Evolutionary conservation across 1,284 basidiomycete species (phyloP).

Genomic region (Malassezia cuniculi): DNA sequence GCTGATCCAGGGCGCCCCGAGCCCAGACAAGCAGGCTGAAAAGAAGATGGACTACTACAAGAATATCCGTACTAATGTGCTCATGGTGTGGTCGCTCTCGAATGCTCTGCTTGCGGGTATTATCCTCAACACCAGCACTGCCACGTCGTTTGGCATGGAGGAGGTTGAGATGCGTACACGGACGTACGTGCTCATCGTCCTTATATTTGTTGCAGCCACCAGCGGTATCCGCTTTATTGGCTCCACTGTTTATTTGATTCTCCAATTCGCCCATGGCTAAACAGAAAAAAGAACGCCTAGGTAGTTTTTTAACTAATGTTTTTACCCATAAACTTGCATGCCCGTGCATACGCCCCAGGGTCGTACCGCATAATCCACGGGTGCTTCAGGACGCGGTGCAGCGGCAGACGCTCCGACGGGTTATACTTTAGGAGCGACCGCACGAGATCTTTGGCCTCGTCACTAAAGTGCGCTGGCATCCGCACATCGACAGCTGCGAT

Average conservation of each 20-base stretch:
- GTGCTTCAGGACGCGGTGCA: slow-evolving; percentile 68
- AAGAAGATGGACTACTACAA: slow-evolving; percentile 46
- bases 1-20: slow-evolving; percentile 41
- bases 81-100: slow-evolving; percentile 68
- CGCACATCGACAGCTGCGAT: slow-evolving; percentile 34
- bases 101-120: slow-evolving; percentile 49
- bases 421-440: slow-evolving; percentile 62
- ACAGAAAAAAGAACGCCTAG: no score
- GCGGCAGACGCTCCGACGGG: slow-evolving; percentile 66
- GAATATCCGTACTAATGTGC: slow-evolving; percentile 76
- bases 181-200: slow-evolving; percentile 38
- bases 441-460: slow-evolving; percentile 29
- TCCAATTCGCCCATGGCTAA: slow-evolving; percentile 22
- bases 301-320: no score
- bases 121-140: slow-evolving; percentile 27
- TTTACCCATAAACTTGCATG: slow-evolving; percentile 17
- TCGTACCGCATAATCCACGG: slow-evolving; percentile 82
- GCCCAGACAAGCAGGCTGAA: slow-evolving; percentile 32
- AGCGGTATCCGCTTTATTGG: slow-evolving; percentile 36
- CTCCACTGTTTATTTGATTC: slow-evolving; percentile 28
- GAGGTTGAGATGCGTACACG: slow-evolving; percentile 28
- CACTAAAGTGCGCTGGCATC: slow-evolving; percentile 28
- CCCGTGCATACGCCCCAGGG: slow-evolving; percentile 27
- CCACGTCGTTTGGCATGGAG: slow-evolving; percentile 20
- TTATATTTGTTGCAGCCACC: slow-evolving; percentile 39